These are phyloP conservation scores for Eremothecium cymbalariae DNA, from an alignment of 1,139 yeast genomes.

Conservation along the genomic window DNA sequence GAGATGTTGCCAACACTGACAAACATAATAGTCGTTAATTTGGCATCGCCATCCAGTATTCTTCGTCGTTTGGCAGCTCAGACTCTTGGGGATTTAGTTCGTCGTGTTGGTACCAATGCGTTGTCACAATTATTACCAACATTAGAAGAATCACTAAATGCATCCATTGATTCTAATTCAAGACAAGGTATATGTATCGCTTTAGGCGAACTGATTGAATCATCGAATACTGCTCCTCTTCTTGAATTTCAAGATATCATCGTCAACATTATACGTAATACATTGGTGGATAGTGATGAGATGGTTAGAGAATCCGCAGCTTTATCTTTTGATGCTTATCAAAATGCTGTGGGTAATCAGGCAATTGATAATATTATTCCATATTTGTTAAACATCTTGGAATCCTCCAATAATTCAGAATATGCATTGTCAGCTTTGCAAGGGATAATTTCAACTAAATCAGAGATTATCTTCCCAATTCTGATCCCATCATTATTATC, in stretches of 20 bases:
- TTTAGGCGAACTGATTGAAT: conserved; percentile 70
- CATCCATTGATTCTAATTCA: conserved; percentile 62
- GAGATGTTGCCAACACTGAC: conserved; percentile 85
- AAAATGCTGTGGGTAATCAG: conserved; percentile 69
- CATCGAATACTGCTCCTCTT: conserved; percentile 59
- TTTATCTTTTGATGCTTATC: conserved; percentile 78
- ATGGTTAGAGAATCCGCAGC: conserved; percentile 89
- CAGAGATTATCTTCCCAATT: conserved; percentile 90
- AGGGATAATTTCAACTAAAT: conserved; percentile 85
- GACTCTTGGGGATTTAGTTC: conserved; percentile 89
- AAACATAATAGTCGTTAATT: conserved; percentile 65
- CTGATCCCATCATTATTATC: conserved; percentile 76
- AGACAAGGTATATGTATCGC: conserved; percentile 97
- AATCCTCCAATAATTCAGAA: conserved; percentile 53
- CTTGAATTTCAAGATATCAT: conserved; percentile 59
- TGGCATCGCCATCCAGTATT: conserved; percentile 71
- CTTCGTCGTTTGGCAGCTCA: conserved; percentile 88
- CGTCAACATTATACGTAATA: conserved; percentile 66
- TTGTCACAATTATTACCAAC: conserved; percentile 80
- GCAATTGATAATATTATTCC: conserved; percentile 90
- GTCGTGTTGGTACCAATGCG: conserved; percentile 89
- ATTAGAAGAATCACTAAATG: conserved; percentile 54
- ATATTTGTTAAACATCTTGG: conserved; percentile 62
- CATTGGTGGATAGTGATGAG: conserved; percentile 66
- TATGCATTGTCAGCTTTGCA: conserved; percentile 81